These are phyloP conservation scores for Wickerhamiella hasegawae DNA, from an alignment of 805 yeast species.

Conservation along the genomic window DNA sequence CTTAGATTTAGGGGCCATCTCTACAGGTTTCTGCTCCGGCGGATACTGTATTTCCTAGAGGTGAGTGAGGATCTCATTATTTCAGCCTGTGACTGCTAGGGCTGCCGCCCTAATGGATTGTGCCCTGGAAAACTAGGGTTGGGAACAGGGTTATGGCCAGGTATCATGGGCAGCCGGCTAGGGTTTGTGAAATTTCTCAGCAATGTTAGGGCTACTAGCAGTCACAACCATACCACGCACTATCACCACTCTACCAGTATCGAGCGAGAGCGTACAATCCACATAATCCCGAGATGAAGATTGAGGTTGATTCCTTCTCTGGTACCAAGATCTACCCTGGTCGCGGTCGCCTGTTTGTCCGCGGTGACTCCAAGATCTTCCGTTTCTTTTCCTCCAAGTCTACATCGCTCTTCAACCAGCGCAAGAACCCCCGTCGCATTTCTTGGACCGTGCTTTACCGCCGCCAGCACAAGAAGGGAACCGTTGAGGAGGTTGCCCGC, in stretches of 20 bases:
- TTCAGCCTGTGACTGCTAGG: no score
- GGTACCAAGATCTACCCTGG: constrained; percentile 99
- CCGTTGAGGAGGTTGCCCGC: constrained; percentile 95
- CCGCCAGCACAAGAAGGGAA: constrained; percentile 99
- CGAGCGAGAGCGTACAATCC: not conserved
- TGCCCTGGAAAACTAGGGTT: no score
- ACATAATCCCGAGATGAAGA: constrained; percentile 54
- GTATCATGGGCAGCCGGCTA: no score
- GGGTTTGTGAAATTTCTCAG: no score
- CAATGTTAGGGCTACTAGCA: no score
- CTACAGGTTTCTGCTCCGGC: constrained; percentile 94
- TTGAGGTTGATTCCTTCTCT: constrained; percentile 98
- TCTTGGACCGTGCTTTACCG: constrained; percentile 99
- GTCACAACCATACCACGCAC: no score
- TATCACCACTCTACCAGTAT: no score
- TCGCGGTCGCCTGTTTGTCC: constrained; percentile 95
- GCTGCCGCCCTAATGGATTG: no score
- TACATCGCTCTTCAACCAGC: constrained; percentile 95
- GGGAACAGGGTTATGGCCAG: no score
- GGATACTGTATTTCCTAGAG: no score
- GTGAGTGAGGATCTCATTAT: no score
- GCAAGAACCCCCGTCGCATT: constrained; percentile 99
- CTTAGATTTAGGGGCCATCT: constrained; percentile 98
- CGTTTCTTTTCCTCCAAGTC: constrained; percentile 97
- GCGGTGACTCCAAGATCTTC: constrained; percentile 99